Evolutionary conservation across 176 grass and related monocot species (phyloP).

Genomic region (Oryza meridionalis): DNA sequence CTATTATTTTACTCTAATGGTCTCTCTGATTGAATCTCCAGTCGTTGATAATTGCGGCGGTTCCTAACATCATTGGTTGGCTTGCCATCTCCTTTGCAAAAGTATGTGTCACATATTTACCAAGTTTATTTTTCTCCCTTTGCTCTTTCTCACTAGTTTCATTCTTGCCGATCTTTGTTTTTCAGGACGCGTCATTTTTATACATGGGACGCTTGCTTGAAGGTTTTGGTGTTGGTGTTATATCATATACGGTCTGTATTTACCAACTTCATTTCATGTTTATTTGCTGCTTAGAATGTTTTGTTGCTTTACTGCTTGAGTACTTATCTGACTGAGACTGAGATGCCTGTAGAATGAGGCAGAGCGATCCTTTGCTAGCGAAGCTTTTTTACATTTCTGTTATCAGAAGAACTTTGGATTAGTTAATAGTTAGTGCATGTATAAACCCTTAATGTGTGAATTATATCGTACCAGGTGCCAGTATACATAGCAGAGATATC

Average conservation of each 20-base stretch:
- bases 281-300: conserved; percentile 14
- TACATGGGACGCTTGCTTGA: conserved; percentile 87
- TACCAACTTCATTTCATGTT: background rate
- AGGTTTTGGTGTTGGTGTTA: conserved; percentile 90
- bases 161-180: conserved; percentile 15
- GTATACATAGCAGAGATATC: conserved; percentile 95
- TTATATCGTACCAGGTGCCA: conserved; percentile 61
- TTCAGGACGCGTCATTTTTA: conserved; percentile 82
- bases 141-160: background rate
- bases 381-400: background rate
- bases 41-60: conserved; percentile 87
- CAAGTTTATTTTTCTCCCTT: conserved; percentile 6
- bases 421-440: background rate
- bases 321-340: background rate
- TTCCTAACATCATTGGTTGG: conserved; percentile 94
- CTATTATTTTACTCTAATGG: background rate
- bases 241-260: conserved; percentile 77
- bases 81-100: conserved; percentile 90
- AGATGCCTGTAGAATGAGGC: background rate
- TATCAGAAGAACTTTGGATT: background rate
- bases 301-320: background rate
- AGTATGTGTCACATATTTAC: conserved; percentile 35
- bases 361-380: background rate
- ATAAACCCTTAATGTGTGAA: conserved; percentile 2
- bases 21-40: conserved; percentile 39